A percentile compares a stretch with the other conserved stretches of the same genome.
phyloP scores from a whole-genome alignment of 371 early-diverging fungal species.

The Lichtheimia ornata region DNA sequence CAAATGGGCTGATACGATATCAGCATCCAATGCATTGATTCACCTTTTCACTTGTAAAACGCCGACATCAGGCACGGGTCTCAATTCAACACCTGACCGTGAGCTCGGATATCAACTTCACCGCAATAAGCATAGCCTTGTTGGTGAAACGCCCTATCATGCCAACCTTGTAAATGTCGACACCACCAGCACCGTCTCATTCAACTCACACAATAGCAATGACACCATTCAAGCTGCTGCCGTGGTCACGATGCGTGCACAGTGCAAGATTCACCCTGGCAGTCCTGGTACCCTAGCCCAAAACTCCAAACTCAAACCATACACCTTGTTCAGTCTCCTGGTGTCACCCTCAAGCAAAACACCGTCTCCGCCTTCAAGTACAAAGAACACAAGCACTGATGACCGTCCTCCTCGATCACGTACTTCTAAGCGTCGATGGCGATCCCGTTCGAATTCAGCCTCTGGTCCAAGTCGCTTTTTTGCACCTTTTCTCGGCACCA shows the following conservation, averaged over 20 bases:
- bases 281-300: slow-evolving; percentile 23
- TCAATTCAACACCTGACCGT: slow-evolving; percentile 11
- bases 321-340: slow-evolving; percentile 20
- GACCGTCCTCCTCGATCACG: slow-evolving; percentile 5
- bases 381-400: background rate
- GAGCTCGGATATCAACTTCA: slow-evolving; percentile 12
- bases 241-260: background rate
- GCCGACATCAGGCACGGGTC: background rate
- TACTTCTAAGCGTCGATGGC: background rate
- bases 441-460: slow-evolving; percentile 3
- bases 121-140: slow-evolving; percentile 17
- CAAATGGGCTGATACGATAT: slow-evolving; percentile 20
- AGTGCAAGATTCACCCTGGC: slow-evolving; percentile 1
- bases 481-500: background rate
- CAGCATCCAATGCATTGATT: slow-evolving; percentile 13
- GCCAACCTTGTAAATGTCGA: slow-evolving; percentile 10
- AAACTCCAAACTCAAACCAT: slow-evolving; percentile 41
- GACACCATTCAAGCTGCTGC: slow-evolving; percentile 9
- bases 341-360: background rate
- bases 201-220: background rate
- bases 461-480: background rate
- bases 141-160: slow-evolving; percentile 18
- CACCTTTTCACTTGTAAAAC: slow-evolving; percentile 11
- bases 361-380: background rate
- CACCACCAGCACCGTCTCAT: slow-evolving; percentile 8